Conservation (phyloP, 2,329 filamentous ascomycete genomes). For the Cercospora sesami region DNA sequence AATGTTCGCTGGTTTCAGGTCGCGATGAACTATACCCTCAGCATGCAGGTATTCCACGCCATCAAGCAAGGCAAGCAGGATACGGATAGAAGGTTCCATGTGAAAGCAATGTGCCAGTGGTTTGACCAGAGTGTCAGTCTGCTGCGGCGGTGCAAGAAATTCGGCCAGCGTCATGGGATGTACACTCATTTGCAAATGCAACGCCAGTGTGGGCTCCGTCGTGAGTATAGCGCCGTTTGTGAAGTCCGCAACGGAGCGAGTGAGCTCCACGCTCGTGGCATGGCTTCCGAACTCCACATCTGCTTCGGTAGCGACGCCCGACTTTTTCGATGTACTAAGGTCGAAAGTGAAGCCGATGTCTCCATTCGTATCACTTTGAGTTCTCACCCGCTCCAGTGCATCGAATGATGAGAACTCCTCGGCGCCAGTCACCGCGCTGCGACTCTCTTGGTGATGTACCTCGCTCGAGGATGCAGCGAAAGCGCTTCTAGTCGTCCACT, state of each 20-base stretch:
- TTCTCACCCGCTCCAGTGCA: slow-evolving; percentile 21
- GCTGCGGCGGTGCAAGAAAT: slow-evolving; percentile 51
- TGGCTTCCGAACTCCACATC: not conserved
- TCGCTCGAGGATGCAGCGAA: slow-evolving; percentile 12
- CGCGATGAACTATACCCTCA: slow-evolving; percentile 63
- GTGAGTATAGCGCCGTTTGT: slow-evolving; percentile 14
- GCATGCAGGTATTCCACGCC: slow-evolving; percentile 66
- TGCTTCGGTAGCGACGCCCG: not conserved
- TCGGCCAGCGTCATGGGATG: slow-evolving; percentile 63
- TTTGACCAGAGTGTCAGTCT: slow-evolving; percentile 15
- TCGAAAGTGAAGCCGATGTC: slow-evolving; percentile 25
- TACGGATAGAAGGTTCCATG: slow-evolving; percentile 54
- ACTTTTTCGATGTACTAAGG: slow-evolving; percentile 4
- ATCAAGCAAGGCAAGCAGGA: slow-evolving; percentile 61
- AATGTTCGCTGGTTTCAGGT: slow-evolving; percentile 68
- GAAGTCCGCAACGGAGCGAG: slow-evolving; percentile 11
- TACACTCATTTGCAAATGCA: slow-evolving; percentile 69
- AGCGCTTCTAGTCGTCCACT: slow-evolving; percentile 39
- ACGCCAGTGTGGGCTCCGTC: slow-evolving; percentile 44
- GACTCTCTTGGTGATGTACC: slow-evolving; percentile 19
- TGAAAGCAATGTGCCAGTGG: slow-evolving; percentile 62
- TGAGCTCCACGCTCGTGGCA: slow-evolving; percentile 2
- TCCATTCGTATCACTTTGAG: slow-evolving; percentile 21
- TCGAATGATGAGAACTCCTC: slow-evolving; percentile 28
- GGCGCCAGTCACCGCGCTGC: slow-evolving; percentile 22